Evolutionary conservation across 176 grass and related monocot genomes (phyloP), one percentile per base, ranked within the genome.

Genomic region (Zoysia pacifica): DNA sequence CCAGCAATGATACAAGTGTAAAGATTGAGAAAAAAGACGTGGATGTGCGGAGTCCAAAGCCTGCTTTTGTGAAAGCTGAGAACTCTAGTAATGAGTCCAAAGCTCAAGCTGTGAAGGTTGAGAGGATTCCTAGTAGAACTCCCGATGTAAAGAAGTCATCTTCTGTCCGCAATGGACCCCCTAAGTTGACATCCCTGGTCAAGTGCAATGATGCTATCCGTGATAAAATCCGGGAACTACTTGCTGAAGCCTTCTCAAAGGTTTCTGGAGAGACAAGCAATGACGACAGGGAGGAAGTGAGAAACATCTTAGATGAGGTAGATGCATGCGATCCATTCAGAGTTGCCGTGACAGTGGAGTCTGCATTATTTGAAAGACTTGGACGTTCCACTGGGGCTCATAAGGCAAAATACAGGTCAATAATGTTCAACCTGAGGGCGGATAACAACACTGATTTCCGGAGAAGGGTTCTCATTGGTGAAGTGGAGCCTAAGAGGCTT

Each of bases 391-490:
- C 80, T 14, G 93, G 93, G 52, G 3, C 83, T 67, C 88, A 97
- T 3, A 97, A 97, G 86, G 52, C 64, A 45, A 97, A 97, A 50
- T 97, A 97, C 67, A 86, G 93, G 47, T 97, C 93, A 38, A 91
- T 97, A 69, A 84, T 97, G 83, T 97, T 97, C 70, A 97, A 97
- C 60, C 67, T 93, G 47, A 97, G 83, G 59, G 93, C 85, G 2
- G 90, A 90, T 20, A 97, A 93, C 72, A 97, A 97, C 83, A 83
- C 90, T 1, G 93, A 97, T 45, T 93, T 97, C 45, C 71, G 90
- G 50, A 90, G 88, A 48, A 90, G 83, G 63, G 88, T 93, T 70
- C 74, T 93, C n/a, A 67, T 87, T 53, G 93, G 90, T 19, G 50
- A 91, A 77, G 83, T 97, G 75, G 87, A 42, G 36, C 85, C 90